A percentile compares a stretch with the other conserved stretches of the same genome.
Evolutionary conservation across 2,329 filamentous ascomycete species (phyloP).

Genomic region (Verticillium isaacii): DNA sequence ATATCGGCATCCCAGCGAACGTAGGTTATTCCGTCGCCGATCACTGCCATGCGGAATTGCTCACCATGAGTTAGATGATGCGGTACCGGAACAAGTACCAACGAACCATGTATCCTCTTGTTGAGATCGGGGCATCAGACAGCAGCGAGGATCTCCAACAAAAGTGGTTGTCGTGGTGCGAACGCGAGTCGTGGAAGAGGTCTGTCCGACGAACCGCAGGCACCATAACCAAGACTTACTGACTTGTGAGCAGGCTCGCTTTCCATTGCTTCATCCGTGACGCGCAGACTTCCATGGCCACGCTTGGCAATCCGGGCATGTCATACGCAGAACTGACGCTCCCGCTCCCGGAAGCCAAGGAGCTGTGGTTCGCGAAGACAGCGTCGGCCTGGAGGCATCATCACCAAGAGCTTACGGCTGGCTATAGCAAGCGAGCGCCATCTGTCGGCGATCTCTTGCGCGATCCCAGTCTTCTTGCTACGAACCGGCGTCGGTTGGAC

Average conservation of each 20-base stretch:
- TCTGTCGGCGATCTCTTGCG: slow-evolving; percentile 52
- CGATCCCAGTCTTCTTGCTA: slow-evolving; percentile 47
- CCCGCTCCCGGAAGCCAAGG: slow-evolving; percentile 56
- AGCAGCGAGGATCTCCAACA: slow-evolving; percentile 50
- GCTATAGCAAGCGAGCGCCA: slow-evolving; percentile 37
- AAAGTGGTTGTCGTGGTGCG: slow-evolving; percentile 63
- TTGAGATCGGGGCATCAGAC: slow-evolving; percentile 48
- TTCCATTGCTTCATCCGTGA: slow-evolving; percentile 63
- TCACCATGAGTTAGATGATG: slow-evolving; percentile 37
- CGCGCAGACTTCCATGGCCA: slow-evolving; percentile 61
- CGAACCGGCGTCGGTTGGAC: slow-evolving; percentile 48
- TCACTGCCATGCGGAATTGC: neutral
- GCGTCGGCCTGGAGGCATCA: slow-evolving; percentile 60
- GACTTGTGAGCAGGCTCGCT: slow-evolving; percentile 41
- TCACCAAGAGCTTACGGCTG: slow-evolving; percentile 40
- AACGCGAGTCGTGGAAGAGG: slow-evolving; percentile 63
- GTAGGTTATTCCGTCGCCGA: slow-evolving; percentile 22
- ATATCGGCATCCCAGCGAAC: slow-evolving; percentile 37
- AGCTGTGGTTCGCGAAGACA: slow-evolving; percentile 61
- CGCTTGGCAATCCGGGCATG: slow-evolving; percentile 59
- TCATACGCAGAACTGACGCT: slow-evolving; percentile 66
- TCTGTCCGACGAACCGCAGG: slow-evolving; percentile 15
- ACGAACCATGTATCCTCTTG: slow-evolving; percentile 45
- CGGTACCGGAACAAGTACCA: slow-evolving; percentile 55
- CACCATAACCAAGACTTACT: neutral